Evolutionary conservation across 805 yeast genomes (phyloP), one percentile per base, ranked within the genome.

Genomic region (Kazachstania bromeliacearum): DNA sequence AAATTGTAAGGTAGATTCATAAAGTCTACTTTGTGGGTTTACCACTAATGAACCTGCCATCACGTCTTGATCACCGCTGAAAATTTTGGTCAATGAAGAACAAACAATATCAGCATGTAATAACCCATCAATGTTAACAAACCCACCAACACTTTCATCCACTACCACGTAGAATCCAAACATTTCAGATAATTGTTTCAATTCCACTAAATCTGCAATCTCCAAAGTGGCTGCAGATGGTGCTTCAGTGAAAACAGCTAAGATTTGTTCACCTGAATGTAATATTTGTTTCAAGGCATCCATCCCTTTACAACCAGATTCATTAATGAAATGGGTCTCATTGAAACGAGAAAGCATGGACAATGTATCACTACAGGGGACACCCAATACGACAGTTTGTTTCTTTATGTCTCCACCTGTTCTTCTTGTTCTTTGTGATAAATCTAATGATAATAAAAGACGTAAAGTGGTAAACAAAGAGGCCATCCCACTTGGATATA

Each of bases 111-210:
- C 99, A n/a, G 85, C 79, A 55, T 74, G 81, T 15, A 85, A 81
- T 39, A 85, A 65, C 4, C 82, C 82, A 46, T 85, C 82, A 34
- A 87, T 71, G 59, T 92, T 92, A 42, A 82, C 68, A 52, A 85
- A 79, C 50, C 92, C 92, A 12, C 96, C 96, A 16, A 88, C 82
- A 1, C 97, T 92, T 54, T 92, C 98, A 61, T 92, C 98, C 27
- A 92, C 80, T 13, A 84, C 83, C 23, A 92, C 75, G 12, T 78
- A 77, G 60, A 92, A 92, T 2, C 71, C 69, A 61, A 70, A 83
- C 46, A 78, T 66, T 41, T 74, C 74, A 3, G 94, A 77, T 37
- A 92, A 67, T 37, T 67, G 54, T 38, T 79, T 70, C 40, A 87
- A 71, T 47, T 77, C 71, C 28, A 56, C 55, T 50, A 92, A 63